A percentile compares a stretch with the other conserved stretches of the same genome.
These are phyloP conservation scores for Arthrobotrys musiformis DNA, from an alignment of 2,329 filamentous ascomycete genomes.

Conservation along the genomic window DNA sequence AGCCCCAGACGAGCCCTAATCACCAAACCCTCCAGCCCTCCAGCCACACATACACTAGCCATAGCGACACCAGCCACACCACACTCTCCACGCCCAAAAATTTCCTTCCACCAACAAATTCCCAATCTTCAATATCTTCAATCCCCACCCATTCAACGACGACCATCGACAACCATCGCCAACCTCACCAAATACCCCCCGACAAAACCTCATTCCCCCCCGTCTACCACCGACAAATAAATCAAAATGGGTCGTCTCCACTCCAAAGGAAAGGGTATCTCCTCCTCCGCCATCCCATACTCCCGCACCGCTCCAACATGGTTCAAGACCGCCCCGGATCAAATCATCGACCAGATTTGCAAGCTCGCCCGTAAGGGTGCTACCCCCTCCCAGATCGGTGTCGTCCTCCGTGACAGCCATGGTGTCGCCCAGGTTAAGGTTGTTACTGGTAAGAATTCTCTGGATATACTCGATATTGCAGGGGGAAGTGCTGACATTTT, in stretches of 20 bases:
- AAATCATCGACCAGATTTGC: conserved; percentile 99
- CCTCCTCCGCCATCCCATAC: conserved; percentile 94
- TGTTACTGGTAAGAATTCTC: conserved; percentile 88
- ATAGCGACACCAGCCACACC: conserved; percentile 41
- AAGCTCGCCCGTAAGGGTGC: conserved; percentile 99
- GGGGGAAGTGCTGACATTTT: conserved; percentile 15
- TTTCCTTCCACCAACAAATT: conserved; percentile 11
- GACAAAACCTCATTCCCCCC: not conserved
- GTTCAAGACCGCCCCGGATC: conserved; percentile 98
- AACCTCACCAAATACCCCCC: conserved; percentile 5
- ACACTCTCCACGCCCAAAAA: conserved; percentile 45
- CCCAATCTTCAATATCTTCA: conserved; percentile 20
- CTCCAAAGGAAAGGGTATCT: conserved; percentile 99
- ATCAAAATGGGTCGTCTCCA: conserved; percentile 66
- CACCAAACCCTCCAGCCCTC: conserved; percentile 32
- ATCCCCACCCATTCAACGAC: not conserved
- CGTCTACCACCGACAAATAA: conserved; percentile 17
- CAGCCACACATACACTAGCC: too few species aligned
- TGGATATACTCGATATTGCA: conserved; percentile 18
- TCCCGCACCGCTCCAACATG: conserved; percentile 90
- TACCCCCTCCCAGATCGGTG: conserved; percentile 98
- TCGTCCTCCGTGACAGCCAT: conserved; percentile 97
- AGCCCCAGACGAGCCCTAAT: conserved; percentile 46
- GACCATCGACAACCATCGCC: conserved; percentile 17
- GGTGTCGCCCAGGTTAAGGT: conserved; percentile 98